A percentile compares a stretch with the other conserved stretches of the same genome.
phyloP scores from a whole-genome alignment of 78 protist species.

The Anaeramoeba flamelloides region DNA sequence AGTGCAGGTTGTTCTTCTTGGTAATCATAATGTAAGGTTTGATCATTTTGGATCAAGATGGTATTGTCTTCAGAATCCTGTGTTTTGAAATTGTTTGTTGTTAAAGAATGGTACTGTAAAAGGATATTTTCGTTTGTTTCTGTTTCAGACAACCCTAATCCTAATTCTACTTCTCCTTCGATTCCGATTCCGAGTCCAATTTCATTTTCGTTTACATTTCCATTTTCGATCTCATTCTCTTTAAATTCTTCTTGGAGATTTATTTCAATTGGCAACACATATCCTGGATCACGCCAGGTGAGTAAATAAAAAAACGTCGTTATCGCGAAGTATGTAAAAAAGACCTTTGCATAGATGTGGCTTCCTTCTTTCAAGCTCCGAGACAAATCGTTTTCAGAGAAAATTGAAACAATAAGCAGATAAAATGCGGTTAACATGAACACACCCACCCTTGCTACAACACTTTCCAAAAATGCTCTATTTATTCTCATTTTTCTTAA shows the following conservation, averaged over 20 bases:
- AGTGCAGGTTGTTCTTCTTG: not conserved
- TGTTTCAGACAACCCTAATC: not conserved
- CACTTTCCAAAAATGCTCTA: too few species aligned
- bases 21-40: not conserved
- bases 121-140: not conserved
- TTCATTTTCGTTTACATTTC: not conserved
- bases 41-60: not conserved
- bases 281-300: not conserved
- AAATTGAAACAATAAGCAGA: too few species aligned
- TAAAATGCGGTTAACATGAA: too few species aligned
- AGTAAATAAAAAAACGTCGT: not conserved
- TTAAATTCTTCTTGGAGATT: not conserved
- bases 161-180: not conserved
- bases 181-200: not conserved
- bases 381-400: too few species aligned
- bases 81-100: not conserved
- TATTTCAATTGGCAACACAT: not conserved
- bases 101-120: not conserved
- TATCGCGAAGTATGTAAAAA: too few species aligned
- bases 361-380: too few species aligned
- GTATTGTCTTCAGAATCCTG: not conserved
- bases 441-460: too few species aligned
- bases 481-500: too few species aligned
- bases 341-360: too few species aligned
- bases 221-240: not conserved